Evolutionary conservation across 257 asterid genomes (phyloP), one percentile per base, ranked within the genome.

Genomic region (Forsythia viridissima): DNA sequence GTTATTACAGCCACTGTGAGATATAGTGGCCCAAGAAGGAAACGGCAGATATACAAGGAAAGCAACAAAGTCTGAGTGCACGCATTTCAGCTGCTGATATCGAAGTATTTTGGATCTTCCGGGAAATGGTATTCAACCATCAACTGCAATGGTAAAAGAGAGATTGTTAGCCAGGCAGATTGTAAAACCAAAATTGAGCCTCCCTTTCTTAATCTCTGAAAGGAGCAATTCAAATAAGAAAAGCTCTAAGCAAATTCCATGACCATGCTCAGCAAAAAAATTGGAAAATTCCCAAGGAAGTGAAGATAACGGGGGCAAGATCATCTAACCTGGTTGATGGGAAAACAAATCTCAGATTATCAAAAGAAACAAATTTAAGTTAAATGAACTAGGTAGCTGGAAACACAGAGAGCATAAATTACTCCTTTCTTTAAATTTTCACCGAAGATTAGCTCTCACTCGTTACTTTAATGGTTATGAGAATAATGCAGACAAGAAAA

Each of bases 51-150:
- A 57, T 70, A 84, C 75, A 79, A 9, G 51, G 57, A 57, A 70
- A 71, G 21, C 61, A 38, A 34, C 74, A 43, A 61, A 39, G 37
- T 59, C 70, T 48, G 13, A 36, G 72, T 6, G 37, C 34, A 42
- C 71, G 9, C 41, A 34, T 70, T 76, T 88, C 82, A 91, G 87
- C 89, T 76, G 86, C 92, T 81, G 79, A 88, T 85, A 48, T 87
- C 89, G 42, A 90, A 91, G 90, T 90, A 91, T 73, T 88, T 91
- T 21, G 97, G 94, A 83, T 88, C 89, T 84, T 90, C 91, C 15
- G 97, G 97, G 80, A 86, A 91, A 81, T 91, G 91, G 82, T 90
- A 87, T 66, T 90, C 94, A 18, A 90, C 90, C 39, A 82, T 87
- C 83, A 90, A 80, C 97, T 91, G 97, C 91, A 86, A 76, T 24